Percentiles rank a stretch among this genome's conserved stretches.
Evolutionary conservation across 2,329 filamentous ascomycete species (phyloP).

Genomic region (Aureobasidium subglaciale): DNA sequence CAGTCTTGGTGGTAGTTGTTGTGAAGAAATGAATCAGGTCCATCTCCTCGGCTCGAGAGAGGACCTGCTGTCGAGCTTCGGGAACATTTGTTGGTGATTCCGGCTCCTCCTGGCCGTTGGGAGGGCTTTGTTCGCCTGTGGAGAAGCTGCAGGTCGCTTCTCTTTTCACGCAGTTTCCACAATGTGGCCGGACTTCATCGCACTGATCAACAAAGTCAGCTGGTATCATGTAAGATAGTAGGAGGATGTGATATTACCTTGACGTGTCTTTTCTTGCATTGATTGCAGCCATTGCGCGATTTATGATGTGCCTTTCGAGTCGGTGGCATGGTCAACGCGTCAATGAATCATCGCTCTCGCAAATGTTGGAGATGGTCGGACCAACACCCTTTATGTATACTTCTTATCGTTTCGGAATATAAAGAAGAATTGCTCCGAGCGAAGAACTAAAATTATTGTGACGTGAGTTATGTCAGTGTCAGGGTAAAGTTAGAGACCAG

Average conservation of each 20-base stretch:
- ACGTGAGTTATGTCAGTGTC: not conserved
- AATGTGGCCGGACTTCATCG: not conserved
- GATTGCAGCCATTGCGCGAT: slow-evolving; percentile 31
- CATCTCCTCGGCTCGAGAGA: slow-evolving; percentile 1
- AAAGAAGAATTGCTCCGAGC: not conserved
- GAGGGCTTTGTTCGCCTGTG: not conserved
- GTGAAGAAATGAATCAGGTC: slow-evolving; percentile 1
- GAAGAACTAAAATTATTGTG: not conserved
- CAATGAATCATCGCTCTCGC: not conserved
- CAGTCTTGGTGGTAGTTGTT: not conserved
- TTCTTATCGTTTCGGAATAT: not conserved
- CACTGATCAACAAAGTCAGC: not conserved
- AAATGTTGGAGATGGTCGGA: not conserved
- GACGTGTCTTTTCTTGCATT: slow-evolving; percentile 34
- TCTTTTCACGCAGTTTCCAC: slow-evolving; percentile 10
- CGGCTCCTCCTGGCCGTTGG: not conserved
- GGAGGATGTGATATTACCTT: slow-evolving; percentile 23
- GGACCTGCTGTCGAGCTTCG: not conserved
- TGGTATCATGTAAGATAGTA: not conserved
- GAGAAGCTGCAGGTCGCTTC: slow-evolving; percentile 1
- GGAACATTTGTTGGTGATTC: not conserved
- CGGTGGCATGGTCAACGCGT: slow-evolving; percentile 4
- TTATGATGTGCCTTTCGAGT: slow-evolving; percentile 30
- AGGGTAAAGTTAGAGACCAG: not conserved
- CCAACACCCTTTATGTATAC: not conserved